Conservation (phyloP, 2,329 filamentous ascomycete genomes). For the Monosporascus sp. region DNA sequence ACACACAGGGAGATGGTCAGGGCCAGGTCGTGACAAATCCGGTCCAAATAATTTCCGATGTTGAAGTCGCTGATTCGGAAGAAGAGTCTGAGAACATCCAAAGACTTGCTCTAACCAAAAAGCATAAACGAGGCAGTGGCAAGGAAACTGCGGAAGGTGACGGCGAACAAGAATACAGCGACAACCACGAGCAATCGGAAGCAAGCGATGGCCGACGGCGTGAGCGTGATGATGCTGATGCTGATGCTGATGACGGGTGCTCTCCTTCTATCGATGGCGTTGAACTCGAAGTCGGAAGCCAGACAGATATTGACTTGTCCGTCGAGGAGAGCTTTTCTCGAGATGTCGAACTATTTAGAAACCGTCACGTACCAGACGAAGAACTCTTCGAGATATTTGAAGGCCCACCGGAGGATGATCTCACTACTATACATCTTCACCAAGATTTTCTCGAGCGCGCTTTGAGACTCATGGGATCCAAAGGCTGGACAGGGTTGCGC, state of each 20-base stretch:
- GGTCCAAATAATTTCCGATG: not conserved
- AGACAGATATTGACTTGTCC: conserved; percentile 6
- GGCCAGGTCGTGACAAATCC: not conserved
- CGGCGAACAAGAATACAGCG: no score
- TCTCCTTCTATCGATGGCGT: conserved; percentile 5
- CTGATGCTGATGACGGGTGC: not conserved
- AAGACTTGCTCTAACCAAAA: not conserved
- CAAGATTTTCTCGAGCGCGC: conserved; percentile 7
- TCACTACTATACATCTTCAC: conserved; percentile 14
- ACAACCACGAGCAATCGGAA: not conserved
- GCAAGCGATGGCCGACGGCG: not conserved
- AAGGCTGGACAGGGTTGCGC: not conserved
- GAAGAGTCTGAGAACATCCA: not conserved
- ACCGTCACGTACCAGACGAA: conserved; percentile 4
- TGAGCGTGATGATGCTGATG: not conserved
- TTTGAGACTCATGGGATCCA: conserved; percentile 14
- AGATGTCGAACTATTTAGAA: conserved; percentile 17
- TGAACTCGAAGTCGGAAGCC: conserved; percentile 7
- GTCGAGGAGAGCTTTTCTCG: conserved; percentile 15
- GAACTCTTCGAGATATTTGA: conserved; percentile 12
- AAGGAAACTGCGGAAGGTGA: no score
- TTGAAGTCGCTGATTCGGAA: not conserved
- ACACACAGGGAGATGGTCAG: not conserved
- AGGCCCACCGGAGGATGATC: conserved; percentile 12
- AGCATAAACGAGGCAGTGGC: not conserved